Percentiles rank a stretch among this genome's conserved stretches.
phyloP scores from a whole-genome alignment of 805 yeast genomes.

The Spathaspora passalidarum region DNA sequence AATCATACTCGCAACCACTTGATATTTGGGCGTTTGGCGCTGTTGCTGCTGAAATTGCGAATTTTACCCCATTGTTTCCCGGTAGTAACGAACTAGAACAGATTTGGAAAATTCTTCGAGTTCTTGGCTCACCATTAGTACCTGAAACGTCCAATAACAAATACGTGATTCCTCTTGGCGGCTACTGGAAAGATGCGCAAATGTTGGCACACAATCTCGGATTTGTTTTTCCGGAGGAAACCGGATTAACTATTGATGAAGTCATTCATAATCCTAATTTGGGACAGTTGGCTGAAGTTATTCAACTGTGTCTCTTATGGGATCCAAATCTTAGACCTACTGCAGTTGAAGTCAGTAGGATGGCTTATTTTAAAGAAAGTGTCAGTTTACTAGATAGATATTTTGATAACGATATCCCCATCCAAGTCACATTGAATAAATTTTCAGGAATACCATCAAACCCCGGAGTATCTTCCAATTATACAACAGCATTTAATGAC shows the following conservation, averaged over 20 bases:
- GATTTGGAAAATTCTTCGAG: conserved; percentile 59
- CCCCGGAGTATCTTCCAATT: background rate
- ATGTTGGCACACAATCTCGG: conserved; percentile 52
- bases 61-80: conserved; percentile 77
- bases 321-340: conserved; percentile 66
- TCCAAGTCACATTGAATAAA: conserved; percentile 2
- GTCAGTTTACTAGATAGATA: conserved; percentile 5
- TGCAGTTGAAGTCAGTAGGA: conserved; percentile 44
- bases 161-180: conserved; percentile 53
- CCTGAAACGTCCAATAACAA: conserved; percentile 14
- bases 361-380: conserved; percentile 55
- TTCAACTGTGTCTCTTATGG: conserved; percentile 64
- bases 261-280: conserved; percentile 45
- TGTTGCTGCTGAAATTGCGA: conserved; percentile 71
- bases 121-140: conserved; percentile 70
- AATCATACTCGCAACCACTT: conserved; percentile 61
- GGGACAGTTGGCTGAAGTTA: conserved; percentile 40
- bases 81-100: conserved; percentile 82
- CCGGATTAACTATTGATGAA: conserved; percentile 47
- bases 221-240: conserved; percentile 51
- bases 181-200: conserved; percentile 68
- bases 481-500: background rate
- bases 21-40: conserved; percentile 89
- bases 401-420: conserved; percentile 5
- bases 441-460: conserved; percentile 2